Evolutionary conservation across 2,329 filamentous ascomycete species (phyloP).

Genomic region (Cercospora brassicicola): DNA sequence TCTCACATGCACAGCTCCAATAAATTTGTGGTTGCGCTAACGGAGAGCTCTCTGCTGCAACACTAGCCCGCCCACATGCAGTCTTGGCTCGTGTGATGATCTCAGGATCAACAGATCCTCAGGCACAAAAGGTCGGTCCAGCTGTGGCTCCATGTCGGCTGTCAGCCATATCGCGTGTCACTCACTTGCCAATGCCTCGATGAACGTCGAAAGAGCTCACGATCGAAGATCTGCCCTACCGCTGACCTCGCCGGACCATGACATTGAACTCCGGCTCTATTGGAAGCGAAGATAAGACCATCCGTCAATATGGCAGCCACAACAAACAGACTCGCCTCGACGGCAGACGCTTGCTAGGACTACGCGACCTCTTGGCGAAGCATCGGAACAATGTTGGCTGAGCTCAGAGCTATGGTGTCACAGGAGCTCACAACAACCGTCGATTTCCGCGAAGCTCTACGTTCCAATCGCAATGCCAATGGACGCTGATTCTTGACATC

Average conservation of each 20-base stretch:
- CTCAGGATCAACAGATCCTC: slow-evolving; percentile 2
- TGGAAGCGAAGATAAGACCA: neutral
- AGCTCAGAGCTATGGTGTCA: neutral
- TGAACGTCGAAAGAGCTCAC: neutral
- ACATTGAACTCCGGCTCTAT: neutral
- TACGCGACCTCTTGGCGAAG: neutral
- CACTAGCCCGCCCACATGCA: neutral
- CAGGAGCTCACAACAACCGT: neutral
- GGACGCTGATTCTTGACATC: neutral
- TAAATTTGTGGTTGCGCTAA: neutral
- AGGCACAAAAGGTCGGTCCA: slow-evolving; percentile 1
- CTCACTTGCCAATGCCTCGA: neutral
- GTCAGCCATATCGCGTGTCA: neutral
- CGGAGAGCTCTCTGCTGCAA: neutral
- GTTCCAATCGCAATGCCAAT: neutral
- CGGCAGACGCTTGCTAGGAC: neutral
- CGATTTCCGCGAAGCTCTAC: neutral
- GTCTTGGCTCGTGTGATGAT: neutral
- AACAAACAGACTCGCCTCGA: neutral
- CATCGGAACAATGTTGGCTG: neutral
- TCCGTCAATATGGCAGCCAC: neutral
- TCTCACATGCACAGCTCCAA: neutral
- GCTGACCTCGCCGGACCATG: neutral
- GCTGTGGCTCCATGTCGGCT: neutral
- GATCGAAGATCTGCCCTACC: neutral